Evolutionary conservation across 2,329 filamentous ascomycete species (phyloP).

Genomic region (Cercospora citrullina): DNA sequence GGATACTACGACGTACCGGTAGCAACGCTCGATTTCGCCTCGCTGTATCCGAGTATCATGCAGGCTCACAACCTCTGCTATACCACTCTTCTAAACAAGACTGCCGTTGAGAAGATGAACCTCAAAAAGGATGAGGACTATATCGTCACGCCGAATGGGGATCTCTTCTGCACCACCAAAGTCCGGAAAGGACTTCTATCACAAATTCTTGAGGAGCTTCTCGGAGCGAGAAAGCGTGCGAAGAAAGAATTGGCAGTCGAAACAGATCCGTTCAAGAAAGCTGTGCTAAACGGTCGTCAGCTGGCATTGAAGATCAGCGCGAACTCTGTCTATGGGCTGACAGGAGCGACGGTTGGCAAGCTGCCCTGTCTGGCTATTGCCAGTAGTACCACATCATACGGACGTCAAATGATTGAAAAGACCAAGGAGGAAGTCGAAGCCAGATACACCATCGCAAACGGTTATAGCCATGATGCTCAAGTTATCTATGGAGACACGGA

Average conservation of each 20-base stretch:
- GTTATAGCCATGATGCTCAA: conserved; percentile 89
- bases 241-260: conserved; percentile 87
- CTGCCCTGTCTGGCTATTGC: conserved; percentile 92
- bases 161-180: conserved; percentile 86
- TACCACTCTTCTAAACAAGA: conserved; percentile 84
- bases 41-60: conserved; percentile 97
- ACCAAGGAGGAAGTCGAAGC: conserved; percentile 94
- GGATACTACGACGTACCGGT: conserved; percentile 95
- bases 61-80: conserved; percentile 98
- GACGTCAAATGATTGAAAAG: conserved; percentile 97
- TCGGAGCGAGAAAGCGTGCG: conserved; percentile 89
- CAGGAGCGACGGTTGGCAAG: conserved; percentile 93
- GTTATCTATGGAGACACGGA: conserved; percentile 99
- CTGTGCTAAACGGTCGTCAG: conserved; percentile 94
- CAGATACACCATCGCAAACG: conserved; percentile 87
- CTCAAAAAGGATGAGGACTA: conserved; percentile 91
- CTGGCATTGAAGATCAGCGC: conserved; percentile 94
- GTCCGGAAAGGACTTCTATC: conserved; percentile 88
- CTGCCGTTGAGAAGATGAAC: conserved; percentile 70
- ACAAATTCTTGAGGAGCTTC: conserved; percentile 91
- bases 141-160: conserved; percentile 91
- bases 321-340: conserved; percentile 97
- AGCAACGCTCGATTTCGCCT: conserved; percentile 97
- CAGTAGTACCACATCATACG: conserved; percentile 94
- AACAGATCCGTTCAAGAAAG: conserved; percentile 96